Evolutionary conservation across 352 stramenopile species (phyloP).

Genomic region (Hyaloperonospora brassicae): DNA sequence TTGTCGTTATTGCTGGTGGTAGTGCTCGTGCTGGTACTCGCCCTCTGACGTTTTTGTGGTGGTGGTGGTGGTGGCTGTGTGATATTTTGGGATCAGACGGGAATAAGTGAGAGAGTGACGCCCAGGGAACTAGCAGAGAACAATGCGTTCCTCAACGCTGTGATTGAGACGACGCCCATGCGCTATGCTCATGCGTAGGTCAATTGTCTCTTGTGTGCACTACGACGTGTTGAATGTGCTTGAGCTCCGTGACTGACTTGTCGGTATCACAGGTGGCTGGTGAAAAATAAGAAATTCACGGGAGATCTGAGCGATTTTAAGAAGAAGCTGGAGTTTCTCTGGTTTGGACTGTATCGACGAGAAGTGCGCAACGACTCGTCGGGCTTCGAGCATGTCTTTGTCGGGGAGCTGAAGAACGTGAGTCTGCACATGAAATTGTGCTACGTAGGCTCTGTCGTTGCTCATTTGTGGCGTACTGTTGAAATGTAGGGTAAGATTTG

Average conservation of each 20-base stretch:
- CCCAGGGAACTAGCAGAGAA: constrained; percentile 86
- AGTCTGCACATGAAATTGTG: constrained; percentile 2
- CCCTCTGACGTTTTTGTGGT: too few relatives aligned
- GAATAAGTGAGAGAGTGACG: constrained; percentile 82
- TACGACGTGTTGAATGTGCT: background rate
- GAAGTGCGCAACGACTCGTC: constrained; percentile 84
- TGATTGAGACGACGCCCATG: constrained; percentile 90
- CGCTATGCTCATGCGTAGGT: constrained; percentile 88
- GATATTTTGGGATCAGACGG: constrained; percentile 59
- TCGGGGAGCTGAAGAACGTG: constrained; percentile 92
- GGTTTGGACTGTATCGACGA: constrained; percentile 92
- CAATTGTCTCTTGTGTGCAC: background rate
- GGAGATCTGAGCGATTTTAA: constrained; percentile 74
- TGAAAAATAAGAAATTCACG: constrained; percentile 79
- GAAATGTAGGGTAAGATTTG: constrained; percentile 65
- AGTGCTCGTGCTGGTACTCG: too few relatives aligned
- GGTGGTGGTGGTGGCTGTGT: too few relatives aligned
- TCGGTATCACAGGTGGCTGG: constrained; percentile 48
- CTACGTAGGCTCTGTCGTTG: background rate
- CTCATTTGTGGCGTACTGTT: constrained; percentile 4
- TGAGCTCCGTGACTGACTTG: too few relatives aligned
- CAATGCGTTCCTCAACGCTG: constrained; percentile 85
- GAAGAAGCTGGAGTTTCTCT: constrained; percentile 90
- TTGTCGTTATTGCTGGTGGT: background rate
- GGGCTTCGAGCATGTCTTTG: constrained; percentile 96